phyloP scores from a whole-genome alignment of 495 filamentous ascomycete species.

The Talaromyces liani region DNA sequence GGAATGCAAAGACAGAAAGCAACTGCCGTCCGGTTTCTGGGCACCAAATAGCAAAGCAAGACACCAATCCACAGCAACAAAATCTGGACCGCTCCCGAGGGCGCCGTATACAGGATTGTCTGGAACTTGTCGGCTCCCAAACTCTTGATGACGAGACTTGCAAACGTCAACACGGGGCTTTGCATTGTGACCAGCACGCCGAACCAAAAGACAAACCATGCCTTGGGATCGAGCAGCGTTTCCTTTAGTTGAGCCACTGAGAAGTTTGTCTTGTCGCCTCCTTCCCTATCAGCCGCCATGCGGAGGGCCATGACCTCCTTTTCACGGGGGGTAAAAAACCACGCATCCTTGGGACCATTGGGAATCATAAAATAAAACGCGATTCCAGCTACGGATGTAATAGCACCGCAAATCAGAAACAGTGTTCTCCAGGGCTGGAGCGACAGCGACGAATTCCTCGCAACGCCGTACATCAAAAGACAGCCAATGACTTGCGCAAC shows the following conservation, averaged over 20 bases:
- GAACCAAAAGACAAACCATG: constrained; percentile 52
- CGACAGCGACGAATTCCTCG: constrained; percentile 24
- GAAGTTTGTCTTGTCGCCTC: constrained; percentile 51
- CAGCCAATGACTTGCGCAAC: constrained; percentile 47
- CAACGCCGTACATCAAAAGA: constrained; percentile 49
- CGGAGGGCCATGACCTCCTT: constrained; percentile 46
- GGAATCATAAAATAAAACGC: constrained; percentile 49
- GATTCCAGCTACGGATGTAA: constrained; percentile 43
- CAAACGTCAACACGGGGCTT: constrained; percentile 16
- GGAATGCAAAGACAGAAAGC: constrained; percentile 18
- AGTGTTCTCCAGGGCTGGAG: constrained; percentile 41
- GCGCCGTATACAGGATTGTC: constrained; percentile 25
- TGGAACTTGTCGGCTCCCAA: constrained; percentile 22
- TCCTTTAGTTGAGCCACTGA: constrained; percentile 50
- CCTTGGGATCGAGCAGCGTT: constrained; percentile 47
- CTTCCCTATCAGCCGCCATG: constrained; percentile 49
- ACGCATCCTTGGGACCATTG: constrained; percentile 49
- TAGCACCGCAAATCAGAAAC: constrained; percentile 41
- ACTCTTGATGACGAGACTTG: constrained; percentile 26
- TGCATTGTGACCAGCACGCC: constrained; percentile 31
- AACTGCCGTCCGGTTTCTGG: constrained; percentile 17
- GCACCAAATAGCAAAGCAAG: constrained; percentile 17
- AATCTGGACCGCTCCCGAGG: constrained; percentile 26
- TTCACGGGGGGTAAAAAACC: constrained; percentile 47
- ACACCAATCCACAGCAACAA: constrained; percentile 23